Percentiles rank a stretch among this genome's conserved stretches.
phyloP scores from a whole-genome alignment of 2,329 filamentous ascomycete species.

The Ascochyta koolunga region DNA sequence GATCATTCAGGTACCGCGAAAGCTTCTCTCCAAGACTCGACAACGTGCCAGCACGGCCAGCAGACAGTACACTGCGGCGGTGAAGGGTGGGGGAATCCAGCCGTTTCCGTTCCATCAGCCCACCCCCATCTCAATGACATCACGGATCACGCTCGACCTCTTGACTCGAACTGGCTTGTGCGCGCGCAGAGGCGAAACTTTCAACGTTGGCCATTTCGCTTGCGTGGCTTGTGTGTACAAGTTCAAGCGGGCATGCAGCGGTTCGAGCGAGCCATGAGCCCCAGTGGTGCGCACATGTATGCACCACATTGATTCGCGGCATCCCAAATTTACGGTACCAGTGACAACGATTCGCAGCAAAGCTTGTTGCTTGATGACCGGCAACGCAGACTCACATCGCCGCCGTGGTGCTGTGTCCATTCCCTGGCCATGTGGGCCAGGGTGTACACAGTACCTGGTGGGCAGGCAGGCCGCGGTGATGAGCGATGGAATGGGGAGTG shows the following conservation, averaged over 20 bases:
- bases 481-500: slow-evolving; percentile 15
- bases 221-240: slow-evolving; percentile 12
- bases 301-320: neutral
- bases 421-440: neutral
- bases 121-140: slow-evolving; percentile 10
- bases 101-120: slow-evolving; percentile 16
- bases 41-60: neutral
- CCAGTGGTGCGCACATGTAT: slow-evolving; percentile 1
- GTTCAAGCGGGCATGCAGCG: slow-evolving; percentile 1
- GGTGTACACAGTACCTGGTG: neutral
- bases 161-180: slow-evolving; percentile 11
- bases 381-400: no score
- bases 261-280: slow-evolving; percentile 7
- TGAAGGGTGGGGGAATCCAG: slow-evolving; percentile 5
- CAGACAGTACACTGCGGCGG: neutral
- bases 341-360: no score
- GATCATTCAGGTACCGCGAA: slow-evolving; percentile 30
- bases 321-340: no score
- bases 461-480: slow-evolving; percentile 10
- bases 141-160: slow-evolving; percentile 1
- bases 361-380: no score
- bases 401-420: no score
- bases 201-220: slow-evolving; percentile 2
- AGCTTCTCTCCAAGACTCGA: slow-evolving; percentile 1
- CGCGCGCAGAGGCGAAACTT: slow-evolving; percentile 7